Conservation (phyloP, 108 stramenopile species). For the Aurantiochytrium sp. region DNA sequence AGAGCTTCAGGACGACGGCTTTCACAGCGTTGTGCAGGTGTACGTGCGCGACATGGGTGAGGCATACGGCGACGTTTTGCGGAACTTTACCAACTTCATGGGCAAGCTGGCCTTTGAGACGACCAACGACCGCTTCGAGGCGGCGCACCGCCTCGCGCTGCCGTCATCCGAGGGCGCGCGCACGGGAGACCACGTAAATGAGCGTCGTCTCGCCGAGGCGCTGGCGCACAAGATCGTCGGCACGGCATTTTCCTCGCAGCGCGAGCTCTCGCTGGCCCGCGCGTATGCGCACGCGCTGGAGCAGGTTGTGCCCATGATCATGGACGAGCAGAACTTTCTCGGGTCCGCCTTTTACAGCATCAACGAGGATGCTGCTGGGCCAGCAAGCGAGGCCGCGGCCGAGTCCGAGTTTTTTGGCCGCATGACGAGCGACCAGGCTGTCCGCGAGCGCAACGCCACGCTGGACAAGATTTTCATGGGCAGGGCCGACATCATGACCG, state of each 20-base stretch:
- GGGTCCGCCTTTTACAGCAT: neutral
- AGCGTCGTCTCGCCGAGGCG: neutral
- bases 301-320: neutral
- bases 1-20: neutral
- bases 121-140: neutral
- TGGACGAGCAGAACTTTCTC: conserved; percentile 9
- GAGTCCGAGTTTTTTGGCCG: neutral
- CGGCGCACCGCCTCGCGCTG: neutral
- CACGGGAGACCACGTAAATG: neutral
- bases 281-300: neutral
- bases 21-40: neutral
- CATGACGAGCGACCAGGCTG: neutral
- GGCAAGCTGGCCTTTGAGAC: neutral
- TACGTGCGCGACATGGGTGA: neutral
- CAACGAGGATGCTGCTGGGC: too few species aligned
- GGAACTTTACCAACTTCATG: neutral
- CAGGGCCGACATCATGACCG: neutral
- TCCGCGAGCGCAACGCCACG: neutral
- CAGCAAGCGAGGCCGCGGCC: too few species aligned
- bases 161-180: neutral
- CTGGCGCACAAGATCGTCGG: neutral
- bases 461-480: neutral
- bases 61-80: neutral
- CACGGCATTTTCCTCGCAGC: neutral
- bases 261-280: neutral